These are phyloP conservation scores for Lycium barbarum DNA, from an alignment of 257 asterid genomes.

Conservation along the genomic window DNA sequence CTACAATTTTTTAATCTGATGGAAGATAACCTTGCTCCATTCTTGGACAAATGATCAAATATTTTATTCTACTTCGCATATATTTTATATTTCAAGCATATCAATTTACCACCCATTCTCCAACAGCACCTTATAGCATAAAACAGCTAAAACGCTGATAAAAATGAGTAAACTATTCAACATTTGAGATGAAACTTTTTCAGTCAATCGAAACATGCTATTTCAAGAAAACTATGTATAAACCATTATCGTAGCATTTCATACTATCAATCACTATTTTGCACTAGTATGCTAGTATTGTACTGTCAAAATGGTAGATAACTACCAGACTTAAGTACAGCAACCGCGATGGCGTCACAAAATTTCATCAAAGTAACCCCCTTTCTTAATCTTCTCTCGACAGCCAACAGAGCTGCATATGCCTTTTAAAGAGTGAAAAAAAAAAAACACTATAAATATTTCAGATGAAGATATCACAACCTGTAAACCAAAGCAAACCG, in stretches of 20 bases:
- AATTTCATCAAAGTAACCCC: not conserved
- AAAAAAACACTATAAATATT: not conserved
- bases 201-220: not conserved
- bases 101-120: too few relatives aligned
- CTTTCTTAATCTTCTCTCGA: not conserved
- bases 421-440: not conserved
- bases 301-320: constrained; percentile 4
- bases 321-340: constrained; percentile 7
- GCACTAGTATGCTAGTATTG: constrained; percentile 7
- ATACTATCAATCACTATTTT: not conserved
- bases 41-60: too few relatives aligned
- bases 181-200: not conserved
- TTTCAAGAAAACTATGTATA: constrained; percentile 19
- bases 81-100: too few relatives aligned
- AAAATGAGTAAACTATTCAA: not conserved
- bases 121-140: not conserved
- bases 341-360: not conserved
- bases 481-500: constrained; percentile 14
- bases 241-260: not conserved
- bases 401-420: constrained; percentile 2
- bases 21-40: too few relatives aligned
- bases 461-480: not conserved
- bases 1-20: too few relatives aligned
- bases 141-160: not conserved
- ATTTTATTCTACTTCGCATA: not conserved